phyloP scores from a whole-genome alignment of 2,329 filamentous ascomycete genomes.

The Colletotrichum viniferum region DNA sequence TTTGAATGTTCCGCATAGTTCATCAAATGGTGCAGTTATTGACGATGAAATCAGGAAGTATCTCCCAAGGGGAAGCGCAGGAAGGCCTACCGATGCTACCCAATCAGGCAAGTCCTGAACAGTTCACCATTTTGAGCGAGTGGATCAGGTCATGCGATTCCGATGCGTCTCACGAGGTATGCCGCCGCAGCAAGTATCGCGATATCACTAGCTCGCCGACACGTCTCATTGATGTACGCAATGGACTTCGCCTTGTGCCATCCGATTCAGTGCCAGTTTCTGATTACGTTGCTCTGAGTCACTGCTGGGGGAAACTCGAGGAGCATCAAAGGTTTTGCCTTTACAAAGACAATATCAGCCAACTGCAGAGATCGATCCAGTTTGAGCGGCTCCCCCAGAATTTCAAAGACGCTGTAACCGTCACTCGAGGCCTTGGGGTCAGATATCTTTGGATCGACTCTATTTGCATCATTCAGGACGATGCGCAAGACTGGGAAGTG shows the following conservation, averaged over 20 bases:
- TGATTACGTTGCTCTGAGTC: slow-evolving; percentile 22
- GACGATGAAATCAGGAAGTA: background rate
- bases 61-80: background rate
- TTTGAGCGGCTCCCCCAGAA: slow-evolving; percentile 10
- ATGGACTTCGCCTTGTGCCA: background rate
- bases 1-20: background rate
- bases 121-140: background rate
- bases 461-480: slow-evolving; percentile 25
- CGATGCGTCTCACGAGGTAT: background rate
- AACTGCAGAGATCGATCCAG: background rate
- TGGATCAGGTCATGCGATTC: background rate
- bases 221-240: background rate
- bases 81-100: background rate
- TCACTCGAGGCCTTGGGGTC: slow-evolving; percentile 19
- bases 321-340: background rate
- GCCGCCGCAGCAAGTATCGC: background rate
- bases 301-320: slow-evolving; percentile 23
- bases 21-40: background rate
- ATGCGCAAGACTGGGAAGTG: slow-evolving; percentile 18
- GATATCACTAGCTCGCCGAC: background rate
- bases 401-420: slow-evolving; percentile 18
- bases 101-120: background rate
- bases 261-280: background rate
- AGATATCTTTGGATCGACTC: slow-evolving; percentile 25
- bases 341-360: background rate